Evolutionary conservation across 73 alveolate genomes (phyloP), one percentile per base, ranked within the genome.

Genomic region (Strombidium stylifer): DNA sequence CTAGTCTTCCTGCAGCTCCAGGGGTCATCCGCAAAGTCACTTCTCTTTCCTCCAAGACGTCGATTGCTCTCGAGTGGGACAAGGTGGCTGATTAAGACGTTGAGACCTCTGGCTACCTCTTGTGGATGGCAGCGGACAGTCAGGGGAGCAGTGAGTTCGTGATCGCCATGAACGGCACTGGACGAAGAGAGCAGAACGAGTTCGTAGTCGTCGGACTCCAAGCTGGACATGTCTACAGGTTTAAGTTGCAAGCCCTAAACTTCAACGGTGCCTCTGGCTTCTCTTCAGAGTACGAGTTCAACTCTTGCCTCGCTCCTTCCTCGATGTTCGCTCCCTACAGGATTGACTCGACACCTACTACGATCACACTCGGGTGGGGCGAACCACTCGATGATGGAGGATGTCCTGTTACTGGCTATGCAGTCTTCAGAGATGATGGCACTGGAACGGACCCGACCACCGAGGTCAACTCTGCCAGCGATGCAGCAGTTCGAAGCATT

Each of bases 321-420:
- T 3, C 26, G 10, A 42, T 64, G 10, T 31, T 14, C 20, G 57
- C 87, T 12, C 87, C 87, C 6, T 27, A 23, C 6, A 48, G 62
- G 45, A n/a, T 37, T 12, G 47, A 36, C 20, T 30, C 81, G 8
- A 75, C 87, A 19, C 1, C 69, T 1, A 37, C 81, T 1, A 15
- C 74, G 2, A 75, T 75, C 12, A 50, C 73, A 20, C 14, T 75
- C 15, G 31, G 36, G 16, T 75, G 87, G 87, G 37, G 36, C 3
- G 56, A 21, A 49, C 87, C 87, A 7, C 44, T 49, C 34, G 51
- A 47, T 50, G 87, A 75, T 76, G 89, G 89, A n/a, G 82, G 89
- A 21, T 65, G 87, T 27, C 73, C 87, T 30, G 26, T 75, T 1
- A 14, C 31, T 21, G 56, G 75, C 7, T 75, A 51, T 35, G 82